Percentiles rank a stretch among this genome's conserved stretches.
Evolutionary conservation across 495 filamentous ascomycete genomes (phyloP).

Genomic region (Daldinia bambusicola): DNA sequence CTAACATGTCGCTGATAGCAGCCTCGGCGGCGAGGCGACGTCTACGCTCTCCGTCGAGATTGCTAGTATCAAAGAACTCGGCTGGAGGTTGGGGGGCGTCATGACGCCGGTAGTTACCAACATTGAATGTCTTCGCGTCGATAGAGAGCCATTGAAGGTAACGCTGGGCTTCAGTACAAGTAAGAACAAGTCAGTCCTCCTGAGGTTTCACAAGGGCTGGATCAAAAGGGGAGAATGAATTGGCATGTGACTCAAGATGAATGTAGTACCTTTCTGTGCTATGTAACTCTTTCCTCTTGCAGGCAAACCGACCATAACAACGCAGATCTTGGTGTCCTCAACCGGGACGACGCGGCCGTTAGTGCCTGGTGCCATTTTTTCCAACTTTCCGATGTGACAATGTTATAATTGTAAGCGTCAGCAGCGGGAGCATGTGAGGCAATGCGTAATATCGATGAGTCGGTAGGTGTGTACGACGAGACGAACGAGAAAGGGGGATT

Average conservation of each 20-base stretch:
- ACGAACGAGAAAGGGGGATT: not conserved
- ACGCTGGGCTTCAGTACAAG: slow-evolving; percentile 74
- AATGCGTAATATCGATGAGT: not conserved
- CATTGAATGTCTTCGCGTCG: slow-evolving; percentile 92
- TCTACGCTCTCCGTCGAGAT: slow-evolving; percentile 88
- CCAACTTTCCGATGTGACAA: slow-evolving; percentile 37
- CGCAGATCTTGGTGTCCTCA: slow-evolving; percentile 93
- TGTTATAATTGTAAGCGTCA: not conserved
- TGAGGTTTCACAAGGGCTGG: slow-evolving; percentile 12
- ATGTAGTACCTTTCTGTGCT: slow-evolving; percentile 83
- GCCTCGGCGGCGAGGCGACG: slow-evolving; percentile 87
- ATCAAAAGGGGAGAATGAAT: not conserved
- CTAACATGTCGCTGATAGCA: slow-evolving; percentile 88
- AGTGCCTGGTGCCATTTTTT: slow-evolving; percentile 57
- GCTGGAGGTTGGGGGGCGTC: slow-evolving; percentile 87
- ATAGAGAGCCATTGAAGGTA: slow-evolving; percentile 97
- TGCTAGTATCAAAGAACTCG: slow-evolving; percentile 91
- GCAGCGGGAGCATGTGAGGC: slow-evolving; percentile 40
- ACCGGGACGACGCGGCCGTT: slow-evolving; percentile 71
- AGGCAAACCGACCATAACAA: slow-evolving; percentile 98
- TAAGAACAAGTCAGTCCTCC: slow-evolving; percentile 34
- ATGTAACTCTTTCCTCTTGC: slow-evolving; percentile 97
- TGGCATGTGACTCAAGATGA: slow-evolving; percentile 8
- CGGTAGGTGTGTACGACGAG: slow-evolving; percentile 3
- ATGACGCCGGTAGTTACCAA: slow-evolving; percentile 89